phyloP scores from a whole-genome alignment of 2,329 filamentous ascomycete genomes.

The Eurotiales sp. region DNA sequence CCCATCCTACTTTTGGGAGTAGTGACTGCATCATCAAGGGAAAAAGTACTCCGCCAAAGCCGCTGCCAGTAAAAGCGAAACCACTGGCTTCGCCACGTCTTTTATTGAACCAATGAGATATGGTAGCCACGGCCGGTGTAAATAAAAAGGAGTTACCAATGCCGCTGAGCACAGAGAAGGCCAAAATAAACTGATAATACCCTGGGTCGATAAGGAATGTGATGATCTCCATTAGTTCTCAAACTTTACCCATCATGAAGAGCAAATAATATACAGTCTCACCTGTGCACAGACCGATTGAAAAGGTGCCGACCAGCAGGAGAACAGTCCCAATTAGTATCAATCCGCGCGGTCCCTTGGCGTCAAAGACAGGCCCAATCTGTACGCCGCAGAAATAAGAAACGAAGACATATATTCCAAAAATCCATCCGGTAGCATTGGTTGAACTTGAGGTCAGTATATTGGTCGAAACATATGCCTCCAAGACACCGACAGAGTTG shows the following conservation, averaged over 20 bases:
- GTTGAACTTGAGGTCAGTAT: conserved; percentile 33
- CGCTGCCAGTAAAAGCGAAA: conserved; percentile 32
- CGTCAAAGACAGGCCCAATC: conserved; percentile 37
- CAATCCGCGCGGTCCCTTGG: conserved; percentile 26
- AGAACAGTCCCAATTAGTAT: conserved; percentile 28
- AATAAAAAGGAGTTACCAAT: conserved; percentile 29
- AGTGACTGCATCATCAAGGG: conserved; percentile 30
- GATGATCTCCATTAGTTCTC: not conserved
- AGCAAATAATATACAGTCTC: no score
- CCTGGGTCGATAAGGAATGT: conserved; percentile 20
- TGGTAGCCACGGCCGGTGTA: conserved; percentile 27
- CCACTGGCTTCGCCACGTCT: conserved; percentile 32
- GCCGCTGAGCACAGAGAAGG: conserved; percentile 32
- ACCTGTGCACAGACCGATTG: conserved; percentile 5
- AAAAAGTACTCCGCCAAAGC: conserved; percentile 33
- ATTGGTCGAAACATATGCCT: conserved; percentile 37
- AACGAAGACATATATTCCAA: conserved; percentile 38
- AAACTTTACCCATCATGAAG: conserved; percentile 22
- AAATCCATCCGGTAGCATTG: conserved; percentile 41
- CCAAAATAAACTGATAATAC: conserved; percentile 37
- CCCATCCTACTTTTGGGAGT: conserved; percentile 28
- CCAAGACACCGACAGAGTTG: conserved; percentile 38
- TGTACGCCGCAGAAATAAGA: conserved; percentile 31
- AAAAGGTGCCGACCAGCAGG: conserved; percentile 23
- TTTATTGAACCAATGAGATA: conserved; percentile 34